A percentile compares a stretch with the other conserved stretches of the same genome.
These are phyloP conservation scores for Citrus medica DNA, from an alignment of 345 rosid genomes.

Conservation along the genomic window DNA sequence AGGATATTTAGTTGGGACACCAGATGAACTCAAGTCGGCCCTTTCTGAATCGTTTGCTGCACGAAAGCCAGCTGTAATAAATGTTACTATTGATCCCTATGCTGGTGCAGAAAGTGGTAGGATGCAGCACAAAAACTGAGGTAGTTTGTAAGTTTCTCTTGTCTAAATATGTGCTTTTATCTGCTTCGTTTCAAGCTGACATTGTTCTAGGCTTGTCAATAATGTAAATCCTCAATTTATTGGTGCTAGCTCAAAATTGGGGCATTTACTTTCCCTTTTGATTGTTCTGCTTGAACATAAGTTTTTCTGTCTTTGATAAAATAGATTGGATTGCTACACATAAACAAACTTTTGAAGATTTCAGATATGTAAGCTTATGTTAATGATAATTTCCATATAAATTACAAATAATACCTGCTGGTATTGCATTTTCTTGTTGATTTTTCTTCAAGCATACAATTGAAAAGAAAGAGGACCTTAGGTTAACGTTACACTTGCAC, in stretches of 20 bases:
- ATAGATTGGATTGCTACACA: not conserved
- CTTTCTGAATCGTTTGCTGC: constrained; percentile 74
- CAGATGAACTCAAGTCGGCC: constrained; percentile 73
- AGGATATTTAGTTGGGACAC: constrained; percentile 85
- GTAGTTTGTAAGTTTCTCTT: not conserved
- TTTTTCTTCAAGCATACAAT: not conserved
- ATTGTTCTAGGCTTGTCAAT: not conserved
- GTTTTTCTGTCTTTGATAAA: not conserved
- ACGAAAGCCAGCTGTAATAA: constrained; percentile 76
- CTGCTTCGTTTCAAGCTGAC: not conserved
- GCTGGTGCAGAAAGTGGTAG: constrained; percentile 98
- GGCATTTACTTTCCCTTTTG: not conserved
- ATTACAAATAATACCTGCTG: not conserved
- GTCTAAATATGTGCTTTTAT: not conserved
- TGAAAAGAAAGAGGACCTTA: not conserved
- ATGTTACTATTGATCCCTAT: constrained; percentile 77
- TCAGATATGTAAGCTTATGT: not conserved
- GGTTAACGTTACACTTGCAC: too few species aligned
- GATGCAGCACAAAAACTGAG: constrained; percentile 91
- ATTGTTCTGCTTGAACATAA: not conserved
- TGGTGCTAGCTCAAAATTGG: not conserved
- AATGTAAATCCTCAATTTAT: constrained; percentile 1
- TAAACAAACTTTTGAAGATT: not conserved
- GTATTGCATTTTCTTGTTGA: not conserved
- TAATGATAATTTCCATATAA: not conserved